These are phyloP conservation scores for Cytospora piceicola DNA, from an alignment of 2,329 filamentous ascomycete species.

Conservation along the genomic window DNA sequence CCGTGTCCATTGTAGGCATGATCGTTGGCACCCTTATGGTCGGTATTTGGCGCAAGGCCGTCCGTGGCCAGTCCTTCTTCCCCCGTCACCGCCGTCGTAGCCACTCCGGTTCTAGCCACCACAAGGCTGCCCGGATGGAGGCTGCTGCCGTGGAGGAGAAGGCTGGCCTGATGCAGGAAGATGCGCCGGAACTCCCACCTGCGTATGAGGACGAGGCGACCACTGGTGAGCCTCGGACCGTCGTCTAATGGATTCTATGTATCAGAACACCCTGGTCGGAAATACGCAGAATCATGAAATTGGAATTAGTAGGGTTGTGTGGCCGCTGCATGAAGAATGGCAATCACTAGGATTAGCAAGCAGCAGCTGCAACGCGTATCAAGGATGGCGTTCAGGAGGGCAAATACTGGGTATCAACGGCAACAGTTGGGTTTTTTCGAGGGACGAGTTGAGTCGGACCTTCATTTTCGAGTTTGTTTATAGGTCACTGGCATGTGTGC, in stretches of 20 bases:
- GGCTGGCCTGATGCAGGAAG: constrained; percentile 50
- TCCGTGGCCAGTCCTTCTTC: constrained; percentile 46
- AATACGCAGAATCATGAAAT: background rate
- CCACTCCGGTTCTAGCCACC: constrained; percentile 33
- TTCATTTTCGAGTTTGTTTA: constrained; percentile 16
- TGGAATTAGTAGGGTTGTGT: background rate
- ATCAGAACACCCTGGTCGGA: background rate
- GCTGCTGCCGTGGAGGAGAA: constrained; percentile 52
- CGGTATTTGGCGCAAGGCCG: constrained; percentile 60
- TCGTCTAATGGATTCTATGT: background rate
- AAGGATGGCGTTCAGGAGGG: constrained; percentile 22
- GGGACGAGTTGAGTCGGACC: constrained; percentile 21
- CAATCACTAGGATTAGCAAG: background rate
- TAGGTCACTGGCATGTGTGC: constrained; percentile 11
- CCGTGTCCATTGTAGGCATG: constrained; percentile 65
- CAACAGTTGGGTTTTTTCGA: constrained; percentile 8
- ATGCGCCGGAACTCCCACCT: constrained; percentile 40
- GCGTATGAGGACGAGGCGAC: constrained; percentile 34
- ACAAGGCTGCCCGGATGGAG: constrained; percentile 45
- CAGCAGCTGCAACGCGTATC: background rate
- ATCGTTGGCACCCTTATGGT: constrained; percentile 65
- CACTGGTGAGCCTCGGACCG: constrained; percentile 2
- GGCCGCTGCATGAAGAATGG: background rate
- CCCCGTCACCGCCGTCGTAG: constrained; percentile 39
- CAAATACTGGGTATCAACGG: constrained; percentile 13